These are phyloP conservation scores for Penicillium sclerotiorum DNA, from an alignment of 2,329 filamentous ascomycete species.

Conservation along the genomic window DNA sequence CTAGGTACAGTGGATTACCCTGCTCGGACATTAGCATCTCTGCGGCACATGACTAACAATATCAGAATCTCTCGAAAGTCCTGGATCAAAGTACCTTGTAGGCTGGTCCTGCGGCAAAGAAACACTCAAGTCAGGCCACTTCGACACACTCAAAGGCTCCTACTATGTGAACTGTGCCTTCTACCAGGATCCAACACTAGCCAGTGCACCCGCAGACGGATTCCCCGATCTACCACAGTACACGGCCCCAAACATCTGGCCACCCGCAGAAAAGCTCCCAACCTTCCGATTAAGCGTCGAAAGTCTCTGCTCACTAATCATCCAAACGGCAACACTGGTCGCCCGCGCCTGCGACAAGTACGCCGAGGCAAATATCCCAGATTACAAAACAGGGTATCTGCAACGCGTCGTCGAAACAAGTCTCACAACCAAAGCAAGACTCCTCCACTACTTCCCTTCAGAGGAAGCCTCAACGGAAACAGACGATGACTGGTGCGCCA, in stretches of 20 bases:
- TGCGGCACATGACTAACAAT: neutral
- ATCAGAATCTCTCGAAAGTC: conserved; percentile 45
- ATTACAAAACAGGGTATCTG: conserved; percentile 76
- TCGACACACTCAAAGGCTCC: conserved; percentile 65
- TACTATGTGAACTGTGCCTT: conserved; percentile 67
- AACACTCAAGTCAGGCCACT: conserved; percentile 62
- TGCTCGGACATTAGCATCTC: neutral
- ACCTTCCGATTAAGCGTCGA: conserved; percentile 75
- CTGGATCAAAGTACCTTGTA: conserved; percentile 60
- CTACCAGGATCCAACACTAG: conserved; percentile 44
- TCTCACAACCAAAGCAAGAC: conserved; percentile 83
- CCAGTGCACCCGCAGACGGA: conserved; percentile 39
- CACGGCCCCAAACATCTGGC: conserved; percentile 89
- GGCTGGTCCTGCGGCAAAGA: conserved; percentile 69
- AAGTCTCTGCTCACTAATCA: conserved; percentile 77
- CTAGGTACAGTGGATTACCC: conserved; percentile 61
- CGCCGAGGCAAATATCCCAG: conserved; percentile 74
- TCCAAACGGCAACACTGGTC: conserved; percentile 85
- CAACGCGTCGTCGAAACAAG: conserved; percentile 85
- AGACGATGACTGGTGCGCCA: conserved; percentile 91
- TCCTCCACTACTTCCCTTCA: conserved; percentile 87
- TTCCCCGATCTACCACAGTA: conserved; percentile 75
- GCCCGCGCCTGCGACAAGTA: conserved; percentile 88
- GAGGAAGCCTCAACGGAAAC: conserved; percentile 7
- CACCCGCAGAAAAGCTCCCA: conserved; percentile 66